Evolutionary conservation across 106 monocot genomes (phyloP), one percentile per base, ranked within the genome.

Genomic region (Allium sativum): DNA sequence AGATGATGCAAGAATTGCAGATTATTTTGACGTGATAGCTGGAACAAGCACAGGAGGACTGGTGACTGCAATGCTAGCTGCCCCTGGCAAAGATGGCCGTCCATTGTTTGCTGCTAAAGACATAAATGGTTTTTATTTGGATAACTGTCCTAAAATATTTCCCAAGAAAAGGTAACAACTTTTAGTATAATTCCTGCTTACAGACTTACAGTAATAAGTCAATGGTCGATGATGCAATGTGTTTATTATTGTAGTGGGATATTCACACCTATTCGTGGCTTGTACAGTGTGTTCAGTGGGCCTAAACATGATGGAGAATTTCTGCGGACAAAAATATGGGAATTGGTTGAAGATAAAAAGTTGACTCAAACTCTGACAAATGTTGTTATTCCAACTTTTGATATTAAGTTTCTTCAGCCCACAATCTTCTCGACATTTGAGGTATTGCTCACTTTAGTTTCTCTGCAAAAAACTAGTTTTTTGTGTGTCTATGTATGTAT

Each of bases 11-110:
- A 73, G 84, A 62, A 21, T 84, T 52, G 84, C 70, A 45, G 79
- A 84, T 47, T 84, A 84, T 45, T 84, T 84, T 59, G 83, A 84
- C 47, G 76, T 84, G 10, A 63, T 84, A 40, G 60, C 79, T 0
- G 79, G 83, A 68, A 76, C 83, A 3, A 79, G 79, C 69, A 84
- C 83, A 7, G 85, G 85, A 5, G 85, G 85, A 11, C 60, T 85
- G 1, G 81, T 78, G 12, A 78, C 81, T 7, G 58, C 85, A 48
- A 85, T 85, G 85, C 3, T 85, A 15, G 61, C 78, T 0, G 85
- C 85, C 17, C 78, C 74, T 13, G 45, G 61, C 17, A 18, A 65
- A 40, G 44, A 74, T 43, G 55, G 44, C 1, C 74, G 78, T 8
- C 78, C 78, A 7, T 42, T 79, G 11, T 74, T 59, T 43, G 56